Conservation (phyloP, 495 filamentous ascomycete species). For the Penicillium manginii region DNA sequence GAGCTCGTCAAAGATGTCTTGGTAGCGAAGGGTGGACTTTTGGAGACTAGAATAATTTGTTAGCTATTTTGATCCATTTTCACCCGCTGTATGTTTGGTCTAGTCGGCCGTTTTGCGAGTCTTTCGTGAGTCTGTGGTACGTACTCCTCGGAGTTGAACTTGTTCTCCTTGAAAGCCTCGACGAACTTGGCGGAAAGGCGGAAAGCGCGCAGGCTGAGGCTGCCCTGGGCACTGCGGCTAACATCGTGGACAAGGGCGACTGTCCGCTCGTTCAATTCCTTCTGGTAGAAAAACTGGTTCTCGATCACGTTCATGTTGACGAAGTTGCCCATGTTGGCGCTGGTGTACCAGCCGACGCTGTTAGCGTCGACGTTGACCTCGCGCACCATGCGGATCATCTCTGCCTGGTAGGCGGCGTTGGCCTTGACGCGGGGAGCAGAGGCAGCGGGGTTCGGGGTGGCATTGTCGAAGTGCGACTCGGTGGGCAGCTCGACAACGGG, state of each 20-base stretch:
- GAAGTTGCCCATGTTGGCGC: conserved; percentile 98
- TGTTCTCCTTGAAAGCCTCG: conserved; percentile 89
- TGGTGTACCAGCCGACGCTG: conserved; percentile 98
- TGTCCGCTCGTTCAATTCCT: conserved; percentile 86
- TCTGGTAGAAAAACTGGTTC: conserved; percentile 97
- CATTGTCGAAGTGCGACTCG: conserved; percentile 80
- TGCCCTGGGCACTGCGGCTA: conserved; percentile 88
- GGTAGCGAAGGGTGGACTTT: conserved; percentile 90
- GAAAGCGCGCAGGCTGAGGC: conserved; percentile 88
- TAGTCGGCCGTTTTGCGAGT: too few relatives aligned
- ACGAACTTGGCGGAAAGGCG: conserved; percentile 87
- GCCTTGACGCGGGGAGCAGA: conserved; percentile 90
- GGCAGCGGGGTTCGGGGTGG: conserved; percentile 75
- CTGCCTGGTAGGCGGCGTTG: conserved; percentile 85
- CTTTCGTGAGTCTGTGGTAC: conserved; percentile 24
- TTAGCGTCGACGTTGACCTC: conserved; percentile 99
- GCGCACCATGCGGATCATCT: conserved; percentile 95
- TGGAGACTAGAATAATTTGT: conserved; percentile 63
- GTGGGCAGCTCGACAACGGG: conserved; percentile 77
- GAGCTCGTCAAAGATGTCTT: conserved; percentile 90
- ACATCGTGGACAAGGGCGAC: conserved; percentile 96
- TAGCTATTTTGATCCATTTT: neutral
- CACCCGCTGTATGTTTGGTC: neutral
- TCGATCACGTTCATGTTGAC: conserved; percentile 93
- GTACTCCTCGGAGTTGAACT: conserved; percentile 94